Conservation (phyloP, 2,329 filamentous ascomycete genomes). For the Emmonsiellopsis sp. region DNA sequence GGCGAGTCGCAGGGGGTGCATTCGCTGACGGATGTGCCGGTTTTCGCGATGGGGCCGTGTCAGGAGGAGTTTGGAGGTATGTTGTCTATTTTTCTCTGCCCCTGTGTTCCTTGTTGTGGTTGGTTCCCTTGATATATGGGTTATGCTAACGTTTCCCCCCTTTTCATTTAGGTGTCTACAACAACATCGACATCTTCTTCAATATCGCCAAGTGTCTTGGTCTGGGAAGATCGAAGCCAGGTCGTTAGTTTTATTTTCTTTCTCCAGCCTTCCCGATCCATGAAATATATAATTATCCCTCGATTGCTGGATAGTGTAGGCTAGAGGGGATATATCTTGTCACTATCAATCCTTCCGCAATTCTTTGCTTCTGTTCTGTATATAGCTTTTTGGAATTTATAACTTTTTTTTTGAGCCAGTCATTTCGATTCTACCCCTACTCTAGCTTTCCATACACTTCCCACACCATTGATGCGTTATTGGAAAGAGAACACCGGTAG, state of each 20-base stretch:
- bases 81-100: not conserved
- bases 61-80: constrained; percentile 63
- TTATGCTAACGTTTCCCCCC: not conserved
- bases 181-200: constrained; percentile 33
- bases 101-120: not conserved
- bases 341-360: no score
- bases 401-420: no score
- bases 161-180: constrained; percentile 22
- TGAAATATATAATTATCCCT: no score
- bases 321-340: no score
- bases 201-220: constrained; percentile 31
- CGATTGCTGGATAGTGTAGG: not conserved
- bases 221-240: constrained; percentile 10
- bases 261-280: no score
- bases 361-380: no score
- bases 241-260: not conserved
- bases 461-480: no score
- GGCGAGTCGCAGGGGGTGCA: constrained; percentile 60
- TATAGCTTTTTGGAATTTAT: no score
- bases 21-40: constrained; percentile 66
- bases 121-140: not conserved
- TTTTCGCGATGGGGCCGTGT: constrained; percentile 71
- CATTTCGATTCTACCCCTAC: no score
- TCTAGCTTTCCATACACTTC: no score
- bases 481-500: no score